These are phyloP conservation scores for Zasmidium cellare DNA, from an alignment of 2,329 filamentous ascomycete genomes.

Conservation along the genomic window DNA sequence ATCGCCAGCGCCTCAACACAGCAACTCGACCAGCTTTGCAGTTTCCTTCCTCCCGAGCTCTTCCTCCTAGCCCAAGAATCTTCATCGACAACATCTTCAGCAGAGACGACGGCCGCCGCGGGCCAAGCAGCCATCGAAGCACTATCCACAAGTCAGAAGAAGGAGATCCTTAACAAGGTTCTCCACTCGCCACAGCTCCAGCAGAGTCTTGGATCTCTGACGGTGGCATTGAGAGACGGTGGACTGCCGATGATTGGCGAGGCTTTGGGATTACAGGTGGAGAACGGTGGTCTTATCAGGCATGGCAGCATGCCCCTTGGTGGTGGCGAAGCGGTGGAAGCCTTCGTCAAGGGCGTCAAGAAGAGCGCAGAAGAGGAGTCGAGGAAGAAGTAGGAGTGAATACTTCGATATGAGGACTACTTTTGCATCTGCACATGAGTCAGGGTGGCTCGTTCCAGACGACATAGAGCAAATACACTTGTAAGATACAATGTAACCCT, in stretches of 20 bases:
- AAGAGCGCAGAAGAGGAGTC: constrained; percentile 66
- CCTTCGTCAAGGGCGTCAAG: constrained; percentile 87
- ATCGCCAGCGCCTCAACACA: constrained; percentile 65
- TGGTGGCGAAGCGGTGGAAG: constrained; percentile 83
- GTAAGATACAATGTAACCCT: background rate
- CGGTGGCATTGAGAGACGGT: constrained; percentile 83
- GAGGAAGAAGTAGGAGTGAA: constrained; percentile 22
- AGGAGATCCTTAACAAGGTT: constrained; percentile 75
- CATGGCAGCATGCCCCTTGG: constrained; percentile 81
- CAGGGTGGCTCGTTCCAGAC: background rate
- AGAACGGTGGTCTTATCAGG: constrained; percentile 79
- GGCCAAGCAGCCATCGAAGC: constrained; percentile 73
- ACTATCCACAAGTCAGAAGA: constrained; percentile 75
- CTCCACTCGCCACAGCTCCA: constrained; percentile 86
- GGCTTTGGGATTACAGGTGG: constrained; percentile 75
- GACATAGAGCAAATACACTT: background rate
- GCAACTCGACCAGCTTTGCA: constrained; percentile 72
- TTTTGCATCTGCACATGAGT: too few species aligned
- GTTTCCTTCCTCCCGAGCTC: constrained; percentile 74
- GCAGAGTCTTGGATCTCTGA: constrained; percentile 82
- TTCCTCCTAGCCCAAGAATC: constrained; percentile 72
- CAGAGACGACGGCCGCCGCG: constrained; percentile 61
- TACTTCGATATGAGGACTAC: background rate
- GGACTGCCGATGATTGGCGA: constrained; percentile 88
- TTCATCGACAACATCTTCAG: constrained; percentile 56